Conservation (phyloP, 192 early-diverging fungal species). For the Gonapodya prolifera region DNA sequence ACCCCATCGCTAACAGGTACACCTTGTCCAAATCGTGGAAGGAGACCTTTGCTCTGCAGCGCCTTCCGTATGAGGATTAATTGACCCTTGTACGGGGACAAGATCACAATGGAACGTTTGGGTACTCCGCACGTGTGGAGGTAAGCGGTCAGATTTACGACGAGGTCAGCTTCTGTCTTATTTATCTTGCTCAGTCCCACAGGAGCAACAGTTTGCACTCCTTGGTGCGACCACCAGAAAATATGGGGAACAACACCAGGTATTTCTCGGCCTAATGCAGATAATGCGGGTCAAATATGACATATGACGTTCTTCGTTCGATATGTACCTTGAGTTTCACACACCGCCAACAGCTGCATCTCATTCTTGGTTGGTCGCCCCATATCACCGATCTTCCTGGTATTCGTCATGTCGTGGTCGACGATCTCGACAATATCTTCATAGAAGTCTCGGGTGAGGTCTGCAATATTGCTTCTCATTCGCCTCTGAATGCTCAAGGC, state of each 20-base stretch:
- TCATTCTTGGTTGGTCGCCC: neutral
- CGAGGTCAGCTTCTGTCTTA: slow-evolving; percentile 15
- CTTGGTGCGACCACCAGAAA: slow-evolving; percentile 21
- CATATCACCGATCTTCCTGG: slow-evolving; percentile 13
- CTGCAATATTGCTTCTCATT: slow-evolving; percentile 19
- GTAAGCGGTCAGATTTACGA: slow-evolving; percentile 13
- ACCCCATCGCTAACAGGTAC: slow-evolving; percentile 7
- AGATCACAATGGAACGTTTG: slow-evolving; percentile 18
- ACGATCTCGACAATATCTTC: slow-evolving; percentile 14
- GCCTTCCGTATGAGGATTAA: slow-evolving; percentile 15
- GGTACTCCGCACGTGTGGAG: slow-evolving; percentile 17
- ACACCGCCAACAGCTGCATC: neutral
- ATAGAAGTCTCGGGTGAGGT: slow-evolving; percentile 23
- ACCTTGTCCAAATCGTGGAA: slow-evolving; percentile 11
- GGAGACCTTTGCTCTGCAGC: slow-evolving; percentile 9
- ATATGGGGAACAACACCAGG: slow-evolving; percentile 16
- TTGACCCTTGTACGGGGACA: slow-evolving; percentile 26
- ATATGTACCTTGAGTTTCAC: neutral
- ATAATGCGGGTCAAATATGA: neutral
- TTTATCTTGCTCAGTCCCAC: slow-evolving; percentile 21
- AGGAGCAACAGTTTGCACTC: slow-evolving; percentile 10
- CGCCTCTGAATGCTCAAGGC: slow-evolving; percentile 20
- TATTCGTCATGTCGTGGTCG: slow-evolving; percentile 11
- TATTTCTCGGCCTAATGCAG: slow-evolving; percentile 13
- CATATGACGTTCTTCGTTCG: neutral